Evolutionary conservation across 164 flowering plant species (phyloP).

Genomic region (Cinnamomum chago): DNA sequence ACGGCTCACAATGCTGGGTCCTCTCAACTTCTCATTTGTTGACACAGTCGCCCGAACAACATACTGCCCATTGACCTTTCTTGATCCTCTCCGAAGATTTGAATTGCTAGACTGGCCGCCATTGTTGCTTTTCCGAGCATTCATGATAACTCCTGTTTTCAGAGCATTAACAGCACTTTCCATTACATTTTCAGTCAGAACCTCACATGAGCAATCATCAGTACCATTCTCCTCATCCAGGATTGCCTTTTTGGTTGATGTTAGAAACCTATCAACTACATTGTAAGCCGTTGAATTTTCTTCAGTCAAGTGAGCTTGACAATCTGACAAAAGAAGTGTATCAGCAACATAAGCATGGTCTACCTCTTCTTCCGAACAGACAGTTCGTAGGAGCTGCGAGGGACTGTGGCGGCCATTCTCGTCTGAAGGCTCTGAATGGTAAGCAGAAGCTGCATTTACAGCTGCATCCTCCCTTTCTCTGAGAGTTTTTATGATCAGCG

Average conservation of each 20-base stretch:
- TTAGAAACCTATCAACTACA: constrained; percentile 13
- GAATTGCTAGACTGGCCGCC: constrained; percentile 25
- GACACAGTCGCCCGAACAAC: constrained; percentile 6
- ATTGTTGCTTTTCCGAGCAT: constrained; percentile 13
- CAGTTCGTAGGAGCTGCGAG: constrained; percentile 29
- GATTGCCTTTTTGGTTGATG: constrained; percentile 18
- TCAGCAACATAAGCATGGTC: constrained; percentile 18
- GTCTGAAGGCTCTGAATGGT: constrained; percentile 45
- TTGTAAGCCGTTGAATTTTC: constrained; percentile 11
- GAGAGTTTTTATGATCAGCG: constrained; percentile 49
- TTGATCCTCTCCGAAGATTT: constrained; percentile 19
- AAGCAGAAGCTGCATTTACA: constrained; percentile 29
- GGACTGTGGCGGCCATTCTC: constrained; percentile 51
- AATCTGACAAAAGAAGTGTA: constrained; percentile 20
- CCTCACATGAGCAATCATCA: constrained; percentile 8
- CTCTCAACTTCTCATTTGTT: constrained; percentile 33
- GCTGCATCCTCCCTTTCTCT: constrained; percentile 54
- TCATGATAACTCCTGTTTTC: constrained; percentile 10
- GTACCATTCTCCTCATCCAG: constrained; percentile 20
- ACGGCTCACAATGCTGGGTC: constrained; percentile 47
- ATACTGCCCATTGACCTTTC: constrained; percentile 21
- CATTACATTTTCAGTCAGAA: background rate
- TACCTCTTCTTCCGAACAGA: constrained; percentile 21
- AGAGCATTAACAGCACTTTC: constrained; percentile 9
- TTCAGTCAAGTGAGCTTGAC: constrained; percentile 18